These are phyloP conservation scores for Escovopsis sp. DNA, from an alignment of 2,329 filamentous ascomycete species.

Conservation along the genomic window DNA sequence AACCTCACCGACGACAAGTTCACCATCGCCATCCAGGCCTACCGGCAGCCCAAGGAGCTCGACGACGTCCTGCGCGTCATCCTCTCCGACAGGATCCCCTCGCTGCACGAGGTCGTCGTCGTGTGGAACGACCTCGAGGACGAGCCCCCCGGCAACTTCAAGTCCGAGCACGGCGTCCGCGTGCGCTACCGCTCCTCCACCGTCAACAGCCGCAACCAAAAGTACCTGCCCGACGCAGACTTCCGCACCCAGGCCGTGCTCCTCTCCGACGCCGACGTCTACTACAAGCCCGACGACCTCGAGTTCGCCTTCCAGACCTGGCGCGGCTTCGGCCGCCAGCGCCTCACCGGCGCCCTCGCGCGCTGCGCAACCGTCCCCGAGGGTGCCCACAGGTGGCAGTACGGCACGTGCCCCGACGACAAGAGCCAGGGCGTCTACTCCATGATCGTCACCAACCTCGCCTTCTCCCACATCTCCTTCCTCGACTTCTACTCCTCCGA, in stretches of 20 bases:
- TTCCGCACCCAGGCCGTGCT: slow-evolving; percentile 11
- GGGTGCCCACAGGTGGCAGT: slow-evolving; percentile 14
- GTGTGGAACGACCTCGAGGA: slow-evolving; percentile 14
- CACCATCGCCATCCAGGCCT: slow-evolving; percentile 14
- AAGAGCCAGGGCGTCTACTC: slow-evolving; percentile 16
- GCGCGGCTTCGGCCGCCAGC: slow-evolving; percentile 8
- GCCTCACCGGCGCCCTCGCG: slow-evolving; percentile 11
- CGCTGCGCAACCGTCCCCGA: slow-evolving; percentile 17
- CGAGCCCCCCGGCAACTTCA: slow-evolving; percentile 9
- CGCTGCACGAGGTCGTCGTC: slow-evolving; percentile 14
- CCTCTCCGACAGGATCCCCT: slow-evolving; percentile 10
- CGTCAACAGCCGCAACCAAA: slow-evolving; percentile 13
- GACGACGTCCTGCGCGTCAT: slow-evolving; percentile 10
- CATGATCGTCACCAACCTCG: slow-evolving; percentile 22
- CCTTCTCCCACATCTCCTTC: slow-evolving; percentile 22
- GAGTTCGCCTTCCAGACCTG: slow-evolving; percentile 14
- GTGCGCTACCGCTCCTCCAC: slow-evolving; percentile 12
- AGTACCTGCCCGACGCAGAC: slow-evolving; percentile 11
- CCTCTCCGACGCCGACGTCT: slow-evolving; percentile 14
- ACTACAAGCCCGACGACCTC: slow-evolving; percentile 11
- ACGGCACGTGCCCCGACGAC: slow-evolving; percentile 16
- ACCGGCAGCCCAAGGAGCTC: slow-evolving; percentile 12
- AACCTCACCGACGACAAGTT: slow-evolving; percentile 16
- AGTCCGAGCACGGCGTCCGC: slow-evolving; percentile 9
- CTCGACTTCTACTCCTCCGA: slow-evolving; percentile 23